Evolutionary conservation across 257 asterid genomes (phyloP).

Genomic region (Nicotiana tabacum): DNA sequence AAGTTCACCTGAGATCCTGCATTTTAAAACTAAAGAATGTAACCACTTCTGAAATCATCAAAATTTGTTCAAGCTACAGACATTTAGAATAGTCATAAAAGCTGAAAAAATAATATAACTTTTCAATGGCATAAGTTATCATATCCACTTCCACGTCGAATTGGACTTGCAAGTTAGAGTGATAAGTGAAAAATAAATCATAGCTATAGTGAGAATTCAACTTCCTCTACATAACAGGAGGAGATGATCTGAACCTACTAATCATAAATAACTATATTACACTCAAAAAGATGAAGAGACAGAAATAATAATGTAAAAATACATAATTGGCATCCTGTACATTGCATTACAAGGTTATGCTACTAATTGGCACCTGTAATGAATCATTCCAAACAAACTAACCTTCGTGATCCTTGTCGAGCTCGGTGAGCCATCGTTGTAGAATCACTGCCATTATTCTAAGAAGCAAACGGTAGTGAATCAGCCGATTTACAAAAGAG

Average conservation of each 20-base stretch:
- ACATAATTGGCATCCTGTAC: too few species aligned
- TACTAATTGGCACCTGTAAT: too few species aligned
- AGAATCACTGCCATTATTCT: slow-evolving; percentile 48
- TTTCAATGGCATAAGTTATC: background rate
- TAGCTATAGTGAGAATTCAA: background rate
- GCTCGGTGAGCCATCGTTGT: slow-evolving; percentile 39
- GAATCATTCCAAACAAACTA: slow-evolving; percentile 12
- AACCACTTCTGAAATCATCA: background rate
- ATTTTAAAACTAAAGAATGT: slow-evolving; percentile 4
- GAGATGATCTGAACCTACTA: background rate
- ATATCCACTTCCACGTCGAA: background rate
- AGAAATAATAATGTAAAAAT: too few species aligned
- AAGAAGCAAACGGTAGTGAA: slow-evolving; percentile 6
- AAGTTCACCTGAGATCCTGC: slow-evolving; percentile 69
- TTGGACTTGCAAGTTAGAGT: background rate
- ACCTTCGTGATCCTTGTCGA: slow-evolving; percentile 73
- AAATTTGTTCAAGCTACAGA: too few species aligned
- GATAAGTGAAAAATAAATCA: background rate
- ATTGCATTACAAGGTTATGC: too few species aligned
- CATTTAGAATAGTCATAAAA: background rate
- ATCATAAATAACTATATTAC: too few species aligned
- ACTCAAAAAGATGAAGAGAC: too few species aligned
- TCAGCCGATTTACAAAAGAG: background rate
- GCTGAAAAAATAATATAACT: background rate
- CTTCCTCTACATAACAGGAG: background rate